Conservation (phyloP, 148 eudicot genomes). For the Fagopyrum esculentum region DNA sequence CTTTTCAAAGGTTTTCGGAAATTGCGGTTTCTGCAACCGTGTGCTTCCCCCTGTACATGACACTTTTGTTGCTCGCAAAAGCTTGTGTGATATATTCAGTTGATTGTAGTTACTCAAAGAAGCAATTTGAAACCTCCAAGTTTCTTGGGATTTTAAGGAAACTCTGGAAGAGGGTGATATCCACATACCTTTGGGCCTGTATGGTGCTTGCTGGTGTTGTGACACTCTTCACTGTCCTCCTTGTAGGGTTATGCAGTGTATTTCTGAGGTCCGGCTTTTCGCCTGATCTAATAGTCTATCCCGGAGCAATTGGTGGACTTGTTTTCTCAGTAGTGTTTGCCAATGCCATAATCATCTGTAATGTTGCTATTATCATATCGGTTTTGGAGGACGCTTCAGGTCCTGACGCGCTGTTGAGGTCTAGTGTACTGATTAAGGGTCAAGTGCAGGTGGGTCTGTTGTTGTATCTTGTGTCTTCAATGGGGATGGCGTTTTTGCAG, state of each 20-base stretch:
- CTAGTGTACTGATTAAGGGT: conserved; percentile 27
- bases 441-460: conserved; percentile 73
- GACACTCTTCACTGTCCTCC: conserved; percentile 48
- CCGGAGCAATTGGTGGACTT: conserved; percentile 29
- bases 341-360: conserved; percentile 34
- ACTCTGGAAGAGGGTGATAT: conserved; percentile 68
- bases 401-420: conserved; percentile 34
- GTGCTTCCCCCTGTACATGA: conserved; percentile 70
- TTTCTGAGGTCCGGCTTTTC: conserved; percentile 49
- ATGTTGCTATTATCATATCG: conserved; percentile 33
- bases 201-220: conserved; percentile 55
- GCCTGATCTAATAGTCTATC: conserved; percentile 45
- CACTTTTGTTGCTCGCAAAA: conserved; percentile 70
- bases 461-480: conserved; percentile 75
- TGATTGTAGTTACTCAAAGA: conserved; percentile 80
- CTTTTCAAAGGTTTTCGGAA: conserved; percentile 67
- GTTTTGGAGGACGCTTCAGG: conserved; percentile 44
- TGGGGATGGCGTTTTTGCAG: conserved; percentile 77
- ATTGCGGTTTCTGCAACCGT: conserved; percentile 49
- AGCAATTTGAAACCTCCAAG: conserved; percentile 45
- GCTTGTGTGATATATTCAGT: conserved; percentile 73
- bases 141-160: conserved; percentile 47
- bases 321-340: conserved; percentile 37
- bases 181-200: conserved; percentile 66
- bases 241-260: conserved; percentile 47